phyloP scores from a whole-genome alignment of 1,284 basidiomycete genomes.

The Ustilago vetiveriae region DNA sequence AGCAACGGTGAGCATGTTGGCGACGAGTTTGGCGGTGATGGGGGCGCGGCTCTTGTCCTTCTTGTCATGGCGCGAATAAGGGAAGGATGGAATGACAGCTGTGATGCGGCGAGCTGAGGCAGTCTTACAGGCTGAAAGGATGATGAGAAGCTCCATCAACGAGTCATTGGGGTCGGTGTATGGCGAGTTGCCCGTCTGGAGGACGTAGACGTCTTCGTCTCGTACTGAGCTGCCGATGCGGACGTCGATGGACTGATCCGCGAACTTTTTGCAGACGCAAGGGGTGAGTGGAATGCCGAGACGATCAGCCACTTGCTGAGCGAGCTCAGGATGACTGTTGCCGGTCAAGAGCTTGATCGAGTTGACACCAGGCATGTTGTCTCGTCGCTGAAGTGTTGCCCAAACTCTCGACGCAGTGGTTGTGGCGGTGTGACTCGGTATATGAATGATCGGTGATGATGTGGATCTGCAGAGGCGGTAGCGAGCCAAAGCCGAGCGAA shows the following conservation, averaged over 20 bases:
- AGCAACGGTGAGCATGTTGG: constrained; percentile 95
- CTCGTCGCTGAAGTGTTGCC: background rate
- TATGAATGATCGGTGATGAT: too few species aligned
- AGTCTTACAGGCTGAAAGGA: constrained; percentile 94
- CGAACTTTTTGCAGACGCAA: constrained; percentile 92
- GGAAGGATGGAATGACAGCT: constrained; percentile 96
- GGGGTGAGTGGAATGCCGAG: constrained; percentile 90
- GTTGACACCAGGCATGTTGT: constrained; percentile 63
- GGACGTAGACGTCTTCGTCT: constrained; percentile 75
- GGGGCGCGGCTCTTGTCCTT: constrained; percentile 97
- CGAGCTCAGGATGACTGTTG: constrained; percentile 97
- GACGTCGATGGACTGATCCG: constrained; percentile 79
- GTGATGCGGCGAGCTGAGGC: constrained; percentile 95
- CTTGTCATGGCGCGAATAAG: constrained; percentile 96
- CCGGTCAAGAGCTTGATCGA: constrained; percentile 92
- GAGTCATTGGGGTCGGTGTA: constrained; percentile 65
- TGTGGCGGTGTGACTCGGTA: too few species aligned
- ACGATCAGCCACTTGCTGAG: constrained; percentile 89
- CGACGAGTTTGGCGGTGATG: constrained; percentile 97
- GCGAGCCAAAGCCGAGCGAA: too few species aligned
- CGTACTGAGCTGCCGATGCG: constrained; percentile 83
- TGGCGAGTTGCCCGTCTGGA: constrained; percentile 64
- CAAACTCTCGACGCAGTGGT: background rate
- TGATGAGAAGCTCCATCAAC: constrained; percentile 77
- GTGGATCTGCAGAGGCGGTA: too few species aligned